phyloP scores from a whole-genome alignment of 2,329 filamentous ascomycete species.

The Penicillium sp. region DNA sequence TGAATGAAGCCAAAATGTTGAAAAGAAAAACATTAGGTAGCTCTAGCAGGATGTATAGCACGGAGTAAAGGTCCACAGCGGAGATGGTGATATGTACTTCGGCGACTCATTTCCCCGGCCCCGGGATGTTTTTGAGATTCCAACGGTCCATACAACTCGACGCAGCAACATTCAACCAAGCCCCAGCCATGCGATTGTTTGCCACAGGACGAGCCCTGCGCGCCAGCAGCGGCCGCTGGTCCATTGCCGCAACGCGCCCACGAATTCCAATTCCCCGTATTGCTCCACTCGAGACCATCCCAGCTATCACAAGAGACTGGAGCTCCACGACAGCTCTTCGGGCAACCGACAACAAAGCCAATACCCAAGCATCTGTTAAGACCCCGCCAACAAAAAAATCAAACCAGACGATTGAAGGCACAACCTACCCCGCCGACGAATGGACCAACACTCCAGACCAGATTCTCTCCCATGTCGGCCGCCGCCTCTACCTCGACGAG shows the following conservation, averaged over 20 bases:
- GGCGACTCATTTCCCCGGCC: conserved; percentile 27
- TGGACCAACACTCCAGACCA: conserved; percentile 83
- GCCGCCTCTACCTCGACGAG: conserved; percentile 82
- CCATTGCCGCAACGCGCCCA: conserved; percentile 26
- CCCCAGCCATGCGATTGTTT: conserved; percentile 36
- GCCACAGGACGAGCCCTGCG: conserved; percentile 43
- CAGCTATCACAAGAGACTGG: conserved; percentile 24
- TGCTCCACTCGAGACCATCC: conserved; percentile 4
- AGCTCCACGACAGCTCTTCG: conserved; percentile 35
- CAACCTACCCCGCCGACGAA: conserved; percentile 65
- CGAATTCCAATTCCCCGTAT: conserved; percentile 23
- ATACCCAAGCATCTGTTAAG: not conserved
- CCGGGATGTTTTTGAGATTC: conserved; percentile 19
- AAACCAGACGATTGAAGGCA: conserved; percentile 60
- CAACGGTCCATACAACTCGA: conserved; percentile 2
- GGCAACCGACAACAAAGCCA: conserved; percentile 15
- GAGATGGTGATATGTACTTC: conserved; percentile 17
- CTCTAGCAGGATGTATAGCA: not conserved
- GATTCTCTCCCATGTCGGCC: conserved; percentile 71
- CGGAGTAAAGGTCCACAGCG: not conserved
- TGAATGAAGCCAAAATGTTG: too few species aligned
- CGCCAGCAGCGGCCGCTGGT: conserved; percentile 35
- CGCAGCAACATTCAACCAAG: not conserved
- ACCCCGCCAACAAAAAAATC: conserved; percentile 5
- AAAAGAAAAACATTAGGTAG: too few species aligned